phyloP scores from a whole-genome alignment of 75 land plant species.

The Adiantum capillusveneris region DNA sequence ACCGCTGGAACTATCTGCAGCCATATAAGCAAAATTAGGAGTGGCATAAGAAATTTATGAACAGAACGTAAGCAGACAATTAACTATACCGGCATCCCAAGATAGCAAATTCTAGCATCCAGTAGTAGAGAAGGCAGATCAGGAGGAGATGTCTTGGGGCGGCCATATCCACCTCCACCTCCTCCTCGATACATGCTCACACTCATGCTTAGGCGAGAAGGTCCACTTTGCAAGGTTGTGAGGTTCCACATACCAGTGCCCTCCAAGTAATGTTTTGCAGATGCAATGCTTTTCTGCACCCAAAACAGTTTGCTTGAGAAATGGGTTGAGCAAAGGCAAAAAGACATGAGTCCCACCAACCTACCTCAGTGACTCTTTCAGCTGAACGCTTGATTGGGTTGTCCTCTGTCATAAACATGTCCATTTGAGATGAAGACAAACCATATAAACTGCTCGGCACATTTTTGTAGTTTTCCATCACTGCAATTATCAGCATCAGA shows the following conservation, averaged over 20 bases:
- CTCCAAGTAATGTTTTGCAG: constrained; percentile 49
- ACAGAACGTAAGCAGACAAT: no score
- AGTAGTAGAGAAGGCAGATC: constrained; percentile 91
- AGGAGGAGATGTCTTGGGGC: constrained; percentile 71
- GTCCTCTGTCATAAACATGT: constrained; percentile 83
- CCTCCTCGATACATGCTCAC: constrained; percentile 70
- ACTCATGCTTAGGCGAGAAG: constrained; percentile 65
- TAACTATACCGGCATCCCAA: constrained; percentile 79
- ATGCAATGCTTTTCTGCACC: constrained; percentile 68
- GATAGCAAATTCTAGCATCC: constrained; percentile 67
- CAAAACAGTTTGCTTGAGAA: background rate
- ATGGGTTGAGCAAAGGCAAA: background rate
- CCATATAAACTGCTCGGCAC: constrained; percentile 64
- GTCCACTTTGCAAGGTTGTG: constrained; percentile 31
- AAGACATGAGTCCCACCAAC: background rate
- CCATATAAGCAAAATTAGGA: background rate
- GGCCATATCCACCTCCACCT: constrained; percentile 52
- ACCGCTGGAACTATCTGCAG: constrained; percentile 85
- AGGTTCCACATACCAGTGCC: constrained; percentile 68
- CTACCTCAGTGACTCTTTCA: constrained; percentile 57
- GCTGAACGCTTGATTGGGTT: constrained; percentile 49
- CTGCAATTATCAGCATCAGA: no score
- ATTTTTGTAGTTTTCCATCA: constrained; percentile 73
- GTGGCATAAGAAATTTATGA: background rate
- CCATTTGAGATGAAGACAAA: constrained; percentile 69